Conservation (phyloP, 345 rosid genomes). For the Eucalyptus curtisii region DNA sequence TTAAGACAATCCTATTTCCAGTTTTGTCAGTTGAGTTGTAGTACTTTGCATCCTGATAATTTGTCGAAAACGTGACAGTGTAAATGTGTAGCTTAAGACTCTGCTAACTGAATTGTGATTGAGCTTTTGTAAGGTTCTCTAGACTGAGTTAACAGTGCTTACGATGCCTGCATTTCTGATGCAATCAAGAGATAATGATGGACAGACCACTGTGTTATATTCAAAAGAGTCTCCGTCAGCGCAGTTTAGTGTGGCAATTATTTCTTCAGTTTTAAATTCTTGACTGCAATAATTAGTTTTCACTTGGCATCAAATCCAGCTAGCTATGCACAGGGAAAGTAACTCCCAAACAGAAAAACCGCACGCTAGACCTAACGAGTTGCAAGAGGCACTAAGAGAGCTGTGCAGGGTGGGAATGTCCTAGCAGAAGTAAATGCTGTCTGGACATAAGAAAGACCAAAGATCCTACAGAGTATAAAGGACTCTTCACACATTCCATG, state of each 20-base stretch:
- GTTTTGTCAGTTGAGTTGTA: neutral
- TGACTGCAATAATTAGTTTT: neutral
- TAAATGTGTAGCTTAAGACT: neutral
- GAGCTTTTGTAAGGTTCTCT: neutral
- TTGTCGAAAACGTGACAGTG: neutral
- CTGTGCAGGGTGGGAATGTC: neutral
- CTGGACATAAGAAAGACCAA: neutral
- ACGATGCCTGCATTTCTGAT: neutral
- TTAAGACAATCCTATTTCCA: constrained; percentile 4
- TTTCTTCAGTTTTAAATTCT: neutral
- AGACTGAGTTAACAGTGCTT: neutral
- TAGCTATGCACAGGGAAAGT: neutral
- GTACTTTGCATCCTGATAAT: neutral
- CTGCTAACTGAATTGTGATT: neutral
- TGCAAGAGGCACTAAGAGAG: neutral
- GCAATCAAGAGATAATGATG: neutral
- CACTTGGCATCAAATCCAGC: neutral
- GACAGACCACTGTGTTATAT: neutral
- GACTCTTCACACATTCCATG: neutral
- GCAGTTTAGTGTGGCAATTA: neutral
- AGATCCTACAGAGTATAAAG: neutral
- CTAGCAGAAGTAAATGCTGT: neutral
- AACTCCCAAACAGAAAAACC: neutral
- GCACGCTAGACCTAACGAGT: neutral
- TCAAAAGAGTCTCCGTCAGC: neutral